A percentile compares a stretch with the other conserved stretches of the same genome.
phyloP scores from a whole-genome alignment of 2,329 filamentous ascomycete genomes.

The Xylaria sp. region DNA sequence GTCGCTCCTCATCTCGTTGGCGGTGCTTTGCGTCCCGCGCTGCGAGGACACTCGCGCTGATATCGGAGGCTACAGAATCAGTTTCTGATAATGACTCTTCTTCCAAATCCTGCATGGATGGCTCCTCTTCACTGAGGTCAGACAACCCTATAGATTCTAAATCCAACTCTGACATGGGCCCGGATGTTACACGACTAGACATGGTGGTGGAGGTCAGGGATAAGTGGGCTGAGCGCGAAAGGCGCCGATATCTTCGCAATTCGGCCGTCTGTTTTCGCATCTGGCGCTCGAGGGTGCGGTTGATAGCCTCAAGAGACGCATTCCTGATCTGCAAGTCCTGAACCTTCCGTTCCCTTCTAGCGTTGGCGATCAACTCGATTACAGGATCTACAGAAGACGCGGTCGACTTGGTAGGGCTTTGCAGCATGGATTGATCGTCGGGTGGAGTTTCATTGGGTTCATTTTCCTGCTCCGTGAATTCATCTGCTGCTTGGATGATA shows the following conservation, averaged over 20 bases:
- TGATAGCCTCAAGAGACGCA: conserved; percentile 93
- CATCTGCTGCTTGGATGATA: conserved; percentile 66
- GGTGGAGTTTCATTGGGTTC: conserved; percentile 42
- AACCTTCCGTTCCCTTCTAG: conserved; percentile 91
- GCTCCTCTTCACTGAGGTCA: conserved; percentile 62
- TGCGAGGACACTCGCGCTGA: conserved; percentile 55
- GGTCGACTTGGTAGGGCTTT: conserved; percentile 69
- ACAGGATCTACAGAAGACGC: conserved; percentile 68
- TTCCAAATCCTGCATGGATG: conserved; percentile 55
- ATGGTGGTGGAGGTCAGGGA: conserved; percentile 66
- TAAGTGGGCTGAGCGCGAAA: conserved; percentile 83
- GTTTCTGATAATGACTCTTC: conserved; percentile 63
- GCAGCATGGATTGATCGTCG: conserved; percentile 53
- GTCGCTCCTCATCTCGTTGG: conserved; percentile 81
- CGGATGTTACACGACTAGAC: conserved; percentile 57
- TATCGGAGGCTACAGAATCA: conserved; percentile 53
- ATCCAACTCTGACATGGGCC: conserved; percentile 56
- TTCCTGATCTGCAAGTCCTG: conserved; percentile 97
- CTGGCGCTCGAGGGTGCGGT: conserved; percentile 89
- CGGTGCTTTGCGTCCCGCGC: conserved; percentile 64
- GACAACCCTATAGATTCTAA: conserved; percentile 60
- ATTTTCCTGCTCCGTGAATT: conserved; percentile 54
- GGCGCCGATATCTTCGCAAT: conserved; percentile 83
- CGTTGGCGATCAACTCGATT: conserved; percentile 85
- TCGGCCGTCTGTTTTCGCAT: conserved; percentile 92